Evolutionary conservation across 2,329 filamentous ascomycete genomes (phyloP), one percentile per base, ranked within the genome.

Genomic region (Fusarium sp.): DNA sequence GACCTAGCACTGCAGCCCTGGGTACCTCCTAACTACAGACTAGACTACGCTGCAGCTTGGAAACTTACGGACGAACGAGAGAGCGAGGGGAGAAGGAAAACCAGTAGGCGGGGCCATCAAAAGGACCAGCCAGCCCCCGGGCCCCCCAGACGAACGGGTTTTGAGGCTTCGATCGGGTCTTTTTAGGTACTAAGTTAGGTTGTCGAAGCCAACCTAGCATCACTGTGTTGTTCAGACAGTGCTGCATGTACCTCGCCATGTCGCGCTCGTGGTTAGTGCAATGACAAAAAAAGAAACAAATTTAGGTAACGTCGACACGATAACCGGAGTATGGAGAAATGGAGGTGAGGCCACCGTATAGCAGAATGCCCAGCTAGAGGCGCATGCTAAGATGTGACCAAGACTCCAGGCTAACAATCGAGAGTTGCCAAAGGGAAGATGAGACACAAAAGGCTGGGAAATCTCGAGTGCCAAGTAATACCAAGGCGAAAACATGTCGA

Each of bases 141-240:
- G 41, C 22, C 47, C 47, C 49, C 49, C 30, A 52, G 32, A 14
- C 24, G 24, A 34, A 52, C 32, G 18, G 24, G 32, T 22, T 72
- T 58, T 69, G 56, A 65, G 54, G 66, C 63, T 67, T 71, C 52
- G 53, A 65, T 65, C 18, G 48, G 66, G 56, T 30, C 61, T 41
- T 70, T 51, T 58, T 54, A n/a, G 45, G 16, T 27, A 25, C 16
- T 9, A 8, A 16, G 41, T 24, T 45, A 45, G 25, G 27, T 57
- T 22, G n/a, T 29, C 48, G 20, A 46, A 48, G 42, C 29, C 42
- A 40, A 48, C 18, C 22, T 29, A 24, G 29, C 22, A 37, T 14
- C 51, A 74, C 70, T 22, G 72, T 74, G 55, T 55, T 52, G 42
- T 47, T 57, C 22, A 46, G 54, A 74, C 72, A 47, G 72, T 74